phyloP scores from a whole-genome alignment of 2,329 filamentous ascomycete species.

The Amesomyces nigricolor region DNA sequence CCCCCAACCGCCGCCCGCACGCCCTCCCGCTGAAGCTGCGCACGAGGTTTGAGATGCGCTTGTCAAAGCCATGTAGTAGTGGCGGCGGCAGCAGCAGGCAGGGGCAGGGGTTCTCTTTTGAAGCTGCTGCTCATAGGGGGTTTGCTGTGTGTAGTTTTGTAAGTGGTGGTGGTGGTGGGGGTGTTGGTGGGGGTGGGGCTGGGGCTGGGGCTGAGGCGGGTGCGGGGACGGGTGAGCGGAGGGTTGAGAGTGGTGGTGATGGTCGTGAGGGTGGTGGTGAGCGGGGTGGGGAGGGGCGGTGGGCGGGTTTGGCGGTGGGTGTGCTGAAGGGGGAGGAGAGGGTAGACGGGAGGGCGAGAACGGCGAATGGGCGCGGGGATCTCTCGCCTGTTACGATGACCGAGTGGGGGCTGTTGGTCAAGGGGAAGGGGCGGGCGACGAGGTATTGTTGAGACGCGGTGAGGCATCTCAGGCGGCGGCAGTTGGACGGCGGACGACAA shows the following conservation, averaged over 20 bases:
- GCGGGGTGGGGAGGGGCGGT: background rate
- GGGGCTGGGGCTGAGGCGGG: too few species aligned
- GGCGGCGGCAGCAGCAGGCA: background rate
- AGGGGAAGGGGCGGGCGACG: slow-evolving; percentile 44
- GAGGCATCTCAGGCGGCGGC: background rate
- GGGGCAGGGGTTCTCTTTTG: too few species aligned
- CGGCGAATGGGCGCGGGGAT: slow-evolving; percentile 56
- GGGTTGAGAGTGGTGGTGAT: background rate
- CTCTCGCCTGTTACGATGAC: slow-evolving; percentile 57
- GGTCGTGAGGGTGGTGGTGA: too few species aligned
- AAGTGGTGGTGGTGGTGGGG: too few species aligned
- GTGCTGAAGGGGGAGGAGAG: slow-evolving; percentile 18
- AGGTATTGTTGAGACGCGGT: slow-evolving; percentile 39
- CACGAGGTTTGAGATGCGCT: slow-evolving; percentile 36
- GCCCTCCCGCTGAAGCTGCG: slow-evolving; percentile 38
- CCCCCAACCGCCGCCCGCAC: slow-evolving; percentile 25
- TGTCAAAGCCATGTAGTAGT: background rate
- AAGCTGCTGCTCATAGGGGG: too few species aligned
- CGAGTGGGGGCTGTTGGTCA: slow-evolving; percentile 58
- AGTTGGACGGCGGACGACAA: too few species aligned
- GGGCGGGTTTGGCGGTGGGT: too few species aligned
- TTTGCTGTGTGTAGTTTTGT: too few species aligned
- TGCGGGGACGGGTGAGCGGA: too few species aligned
- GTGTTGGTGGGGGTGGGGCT: too few species aligned
- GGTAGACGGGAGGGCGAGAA: slow-evolving; percentile 42